These are phyloP conservation scores for Creolimax fragrantissima DNA, from an alignment of 78 protist genomes.

Conservation along the genomic window DNA sequence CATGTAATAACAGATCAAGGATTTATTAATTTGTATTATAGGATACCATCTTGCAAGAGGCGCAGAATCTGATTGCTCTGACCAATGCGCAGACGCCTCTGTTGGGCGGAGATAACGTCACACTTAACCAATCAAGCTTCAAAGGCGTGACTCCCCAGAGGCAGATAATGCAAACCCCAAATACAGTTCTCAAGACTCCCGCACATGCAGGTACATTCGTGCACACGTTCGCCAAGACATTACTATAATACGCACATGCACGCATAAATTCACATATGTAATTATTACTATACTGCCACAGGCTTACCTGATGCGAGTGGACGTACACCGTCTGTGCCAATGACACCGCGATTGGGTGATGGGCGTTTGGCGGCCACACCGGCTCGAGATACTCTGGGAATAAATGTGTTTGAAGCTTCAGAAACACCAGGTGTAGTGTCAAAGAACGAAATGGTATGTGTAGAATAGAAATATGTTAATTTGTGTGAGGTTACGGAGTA, in stretches of 20 bases:
- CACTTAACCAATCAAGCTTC: not conserved
- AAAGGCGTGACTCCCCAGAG: constrained; percentile 2
- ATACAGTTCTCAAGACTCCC: not conserved
- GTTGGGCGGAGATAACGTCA: not conserved
- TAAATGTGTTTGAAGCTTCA: not conserved
- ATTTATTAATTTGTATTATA: too few species aligned
- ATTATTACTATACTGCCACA: too few species aligned
- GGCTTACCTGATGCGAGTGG: not conserved
- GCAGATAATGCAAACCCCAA: not conserved
- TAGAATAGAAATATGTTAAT: too few species aligned
- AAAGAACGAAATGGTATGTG: not conserved
- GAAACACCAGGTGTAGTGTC: not conserved
- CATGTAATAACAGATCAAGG: too few species aligned
- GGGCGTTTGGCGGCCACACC: constrained; percentile 3
- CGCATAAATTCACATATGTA: too few species aligned
- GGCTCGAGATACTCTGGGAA: constrained; percentile 18
- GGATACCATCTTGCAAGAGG: constrained; percentile 12
- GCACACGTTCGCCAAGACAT: not conserved
- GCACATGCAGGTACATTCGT: not conserved
- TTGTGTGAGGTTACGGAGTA: too few species aligned
- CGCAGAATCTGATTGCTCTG: constrained; percentile 19
- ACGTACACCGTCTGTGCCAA: not conserved
- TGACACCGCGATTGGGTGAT: not conserved
- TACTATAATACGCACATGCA: too few species aligned
- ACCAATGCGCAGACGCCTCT: not conserved